Evolutionary conservation across 169 alveolate genomes (phyloP), one percentile per base, ranked within the genome.

Genomic region (Plasmodium gaboni): DNA sequence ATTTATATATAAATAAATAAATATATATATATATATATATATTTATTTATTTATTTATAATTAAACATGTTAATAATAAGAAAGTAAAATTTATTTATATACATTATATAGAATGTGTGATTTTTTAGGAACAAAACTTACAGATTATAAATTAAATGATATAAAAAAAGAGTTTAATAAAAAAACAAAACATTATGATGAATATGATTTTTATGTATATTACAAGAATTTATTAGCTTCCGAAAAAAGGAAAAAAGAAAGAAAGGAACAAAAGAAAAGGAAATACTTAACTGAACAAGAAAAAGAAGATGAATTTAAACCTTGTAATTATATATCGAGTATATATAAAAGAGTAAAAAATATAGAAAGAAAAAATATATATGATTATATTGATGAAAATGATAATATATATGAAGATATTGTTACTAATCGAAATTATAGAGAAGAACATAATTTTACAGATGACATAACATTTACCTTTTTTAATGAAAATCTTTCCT

Each of bases 341-440:
- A 86, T 71, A 2, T 86, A 86, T 44, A 83, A 83, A 57, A 71
- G 65, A 1, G 42, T 51, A 2, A 67, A 55, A 57, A 53, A 68
- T 17, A n/a, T 70, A 10, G 48, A 12, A 15, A 86, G 28, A 86
- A 86, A 86, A 44, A 53, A 28, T 8, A 46, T 86, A n/a, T 71
- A 72, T 67, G 92, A 86, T 53, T 86, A 86, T 65, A 86, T 86
- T 24, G 92, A 86, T 71, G 69, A 86, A 51, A 42, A 86, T 8
- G 92, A 86, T 86, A 86, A 65, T 53, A 86, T 86, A 26, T 86
- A 86, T 86, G 85, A 86, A 5, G 92, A 86, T 28, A 86, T 86
- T 70, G 55, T 57, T 9, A 86, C 87, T 8, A 86, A 67, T 22
- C 63, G 19, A 6, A 24, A 50, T 32, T 69, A 59, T 57, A 38